Percentiles rank a stretch among this genome's conserved stretches.
Conservation (phyloP, 805 yeast genomes). For the Saccharomycopsis selenospora region DNA sequence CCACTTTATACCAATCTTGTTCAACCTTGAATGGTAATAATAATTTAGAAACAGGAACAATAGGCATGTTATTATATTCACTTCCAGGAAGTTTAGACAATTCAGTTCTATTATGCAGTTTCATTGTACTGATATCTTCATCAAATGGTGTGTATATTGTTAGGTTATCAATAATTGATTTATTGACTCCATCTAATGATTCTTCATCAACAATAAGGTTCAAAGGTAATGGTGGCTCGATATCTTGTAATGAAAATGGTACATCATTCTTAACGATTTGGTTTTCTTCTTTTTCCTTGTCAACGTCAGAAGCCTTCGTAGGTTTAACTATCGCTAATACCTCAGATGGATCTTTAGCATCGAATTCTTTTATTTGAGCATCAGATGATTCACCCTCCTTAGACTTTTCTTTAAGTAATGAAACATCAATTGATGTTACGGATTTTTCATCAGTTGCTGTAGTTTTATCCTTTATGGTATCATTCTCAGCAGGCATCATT, state of each 20-base stretch:
- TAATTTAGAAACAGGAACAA: conserved; percentile 59
- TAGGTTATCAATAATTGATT: conserved; percentile 39
- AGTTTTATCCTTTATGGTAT: not conserved
- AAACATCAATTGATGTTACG: not conserved
- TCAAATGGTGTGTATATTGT: conserved; percentile 44
- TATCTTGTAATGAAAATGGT: not conserved
- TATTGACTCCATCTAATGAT: conserved; percentile 40
- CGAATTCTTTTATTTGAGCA: not conserved
- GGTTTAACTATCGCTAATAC: conserved; percentile 1
- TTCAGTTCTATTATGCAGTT: conserved; percentile 7
- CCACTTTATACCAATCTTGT: conserved; percentile 51
- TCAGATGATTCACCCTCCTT: not conserved
- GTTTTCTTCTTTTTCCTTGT: not conserved
- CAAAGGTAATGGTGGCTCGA: conserved; percentile 31
- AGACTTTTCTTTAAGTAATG: not conserved
- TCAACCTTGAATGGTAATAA: conserved; percentile 59
- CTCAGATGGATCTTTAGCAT: not conserved
- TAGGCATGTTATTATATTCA: conserved; percentile 27
- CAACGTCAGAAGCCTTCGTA: not conserved
- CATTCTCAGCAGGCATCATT: not conserved
- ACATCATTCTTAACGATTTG: not conserved
- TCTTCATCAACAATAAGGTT: conserved; percentile 37
- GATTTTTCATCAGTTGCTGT: not conserved
- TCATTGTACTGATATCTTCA: conserved; percentile 23
- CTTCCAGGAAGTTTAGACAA: conserved; percentile 28